Conservation (phyloP, 176 grass and related monocot genomes). For the Oryza glaberrima region DNA sequence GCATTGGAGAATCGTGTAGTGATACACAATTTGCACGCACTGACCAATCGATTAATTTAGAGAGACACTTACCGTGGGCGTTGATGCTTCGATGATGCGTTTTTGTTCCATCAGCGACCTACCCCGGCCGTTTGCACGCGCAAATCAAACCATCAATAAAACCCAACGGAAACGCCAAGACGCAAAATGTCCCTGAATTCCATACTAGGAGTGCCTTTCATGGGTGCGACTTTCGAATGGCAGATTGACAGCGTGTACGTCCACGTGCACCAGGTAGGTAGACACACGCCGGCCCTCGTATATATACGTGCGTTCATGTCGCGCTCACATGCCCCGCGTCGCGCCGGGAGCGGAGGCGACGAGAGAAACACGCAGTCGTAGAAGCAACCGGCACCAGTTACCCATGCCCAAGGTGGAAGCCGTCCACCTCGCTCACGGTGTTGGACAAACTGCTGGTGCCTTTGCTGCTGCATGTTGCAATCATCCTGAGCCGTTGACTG, state of each 20-base stretch:
- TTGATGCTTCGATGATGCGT: background rate
- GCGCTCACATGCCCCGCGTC: constrained; percentile 1
- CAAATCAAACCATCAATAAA: background rate
- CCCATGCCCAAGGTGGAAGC: background rate
- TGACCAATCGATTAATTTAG: background rate
- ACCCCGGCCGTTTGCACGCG: background rate
- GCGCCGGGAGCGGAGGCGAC: background rate
- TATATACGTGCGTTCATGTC: background rate
- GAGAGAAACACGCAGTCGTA: background rate
- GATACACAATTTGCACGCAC: no score
- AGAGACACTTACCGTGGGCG: background rate
- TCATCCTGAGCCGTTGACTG: constrained; percentile 3
- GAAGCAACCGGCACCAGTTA: background rate
- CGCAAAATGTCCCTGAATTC: background rate
- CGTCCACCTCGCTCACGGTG: background rate
- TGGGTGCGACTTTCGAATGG: background rate
- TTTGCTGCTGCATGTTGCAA: background rate
- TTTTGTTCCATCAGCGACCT: background rate
- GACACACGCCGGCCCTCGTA: background rate
- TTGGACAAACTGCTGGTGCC: background rate
- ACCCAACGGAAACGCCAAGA: background rate
- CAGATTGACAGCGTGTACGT: background rate
- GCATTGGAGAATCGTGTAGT: no score
- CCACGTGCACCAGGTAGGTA: background rate
- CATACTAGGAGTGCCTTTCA: background rate